Evolutionary conservation across 495 filamentous ascomycete genomes (phyloP).

Genomic region (Cladorrhinum samala): DNA sequence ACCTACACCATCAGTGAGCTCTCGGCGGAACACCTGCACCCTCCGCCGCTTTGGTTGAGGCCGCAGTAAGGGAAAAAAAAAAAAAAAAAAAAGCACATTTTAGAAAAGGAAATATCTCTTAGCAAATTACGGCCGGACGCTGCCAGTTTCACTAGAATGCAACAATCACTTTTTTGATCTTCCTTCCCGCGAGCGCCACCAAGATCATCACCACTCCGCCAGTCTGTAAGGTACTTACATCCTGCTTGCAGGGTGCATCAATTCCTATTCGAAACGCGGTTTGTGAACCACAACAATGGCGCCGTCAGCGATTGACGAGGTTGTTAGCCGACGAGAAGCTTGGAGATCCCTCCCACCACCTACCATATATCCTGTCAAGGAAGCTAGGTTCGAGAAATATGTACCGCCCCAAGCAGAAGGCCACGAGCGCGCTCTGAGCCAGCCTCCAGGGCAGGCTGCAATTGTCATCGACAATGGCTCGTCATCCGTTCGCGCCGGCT

Average conservation of each 20-base stretch:
- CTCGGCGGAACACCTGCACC: not conserved
- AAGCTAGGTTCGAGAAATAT: slow-evolving; percentile 73
- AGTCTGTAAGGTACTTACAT: not conserved
- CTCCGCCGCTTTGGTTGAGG: no score
- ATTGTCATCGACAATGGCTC: slow-evolving; percentile 99
- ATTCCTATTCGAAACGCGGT: not conserved
- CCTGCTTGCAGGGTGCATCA: slow-evolving; percentile 6
- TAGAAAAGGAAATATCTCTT: no score
- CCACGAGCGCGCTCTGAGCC: slow-evolving; percentile 53
- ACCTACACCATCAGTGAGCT: not conserved
- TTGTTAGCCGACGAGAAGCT: slow-evolving; percentile 26
- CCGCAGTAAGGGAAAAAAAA: no score
- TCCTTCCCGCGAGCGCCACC: not conserved
- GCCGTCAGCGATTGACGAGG: slow-evolving; percentile 36
- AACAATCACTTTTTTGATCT: not conserved
- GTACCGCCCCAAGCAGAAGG: slow-evolving; percentile 61
- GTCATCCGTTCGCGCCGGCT: slow-evolving; percentile 82
- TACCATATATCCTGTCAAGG: slow-evolving; percentile 50
- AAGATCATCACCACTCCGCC: not conserved
- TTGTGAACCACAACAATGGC: slow-evolving; percentile 29
- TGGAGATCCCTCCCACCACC: slow-evolving; percentile 41
- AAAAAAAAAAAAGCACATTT: no score
- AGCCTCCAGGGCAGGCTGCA: slow-evolving; percentile 46
- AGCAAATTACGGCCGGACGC: no score
- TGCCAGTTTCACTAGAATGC: not conserved